phyloP scores from a whole-genome alignment of 768 basidiomycete genomes.

The Suillus luteus region DNA sequence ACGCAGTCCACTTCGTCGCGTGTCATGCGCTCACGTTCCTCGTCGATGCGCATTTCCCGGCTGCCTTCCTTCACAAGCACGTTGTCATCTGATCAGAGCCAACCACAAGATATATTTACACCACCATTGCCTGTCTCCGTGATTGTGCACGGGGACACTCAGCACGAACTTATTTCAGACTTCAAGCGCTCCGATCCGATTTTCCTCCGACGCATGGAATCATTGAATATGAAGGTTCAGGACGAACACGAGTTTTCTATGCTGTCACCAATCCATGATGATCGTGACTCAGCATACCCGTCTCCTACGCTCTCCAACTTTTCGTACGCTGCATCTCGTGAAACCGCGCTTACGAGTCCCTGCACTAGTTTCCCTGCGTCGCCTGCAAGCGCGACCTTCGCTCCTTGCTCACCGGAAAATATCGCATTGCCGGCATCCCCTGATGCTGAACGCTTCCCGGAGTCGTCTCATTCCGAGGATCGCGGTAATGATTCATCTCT shows the following conservation, averaged over 20 bases:
- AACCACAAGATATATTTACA: slow-evolving; percentile 26
- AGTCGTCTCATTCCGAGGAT: background rate
- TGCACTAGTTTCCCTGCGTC: slow-evolving; percentile 26
- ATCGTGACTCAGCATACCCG: slow-evolving; percentile 25
- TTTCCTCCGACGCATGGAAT: slow-evolving; percentile 10
- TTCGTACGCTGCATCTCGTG: slow-evolving; percentile 28
- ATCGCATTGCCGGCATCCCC: slow-evolving; percentile 31
- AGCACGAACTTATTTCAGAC: slow-evolving; percentile 28
- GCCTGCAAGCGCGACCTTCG: slow-evolving; percentile 23
- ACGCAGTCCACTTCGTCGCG: slow-evolving; percentile 31
- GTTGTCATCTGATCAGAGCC: slow-evolving; percentile 35
- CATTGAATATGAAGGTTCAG: background rate
- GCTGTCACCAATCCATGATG: slow-evolving; percentile 21
- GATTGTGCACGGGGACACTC: slow-evolving; percentile 31
- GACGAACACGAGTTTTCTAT: slow-evolving; percentile 24
- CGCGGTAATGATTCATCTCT: slow-evolving; percentile 7
- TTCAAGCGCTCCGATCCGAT: slow-evolving; percentile 10
- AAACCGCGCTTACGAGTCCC: slow-evolving; percentile 28
- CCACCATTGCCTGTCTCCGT: slow-evolving; percentile 32
- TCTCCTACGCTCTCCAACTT: slow-evolving; percentile 33
- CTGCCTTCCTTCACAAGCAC: slow-evolving; percentile 36
- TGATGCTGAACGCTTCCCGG: slow-evolving; percentile 16
- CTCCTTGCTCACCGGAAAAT: slow-evolving; percentile 26
- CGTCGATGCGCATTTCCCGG: slow-evolving; percentile 33
- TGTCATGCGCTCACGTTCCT: slow-evolving; percentile 32